These are phyloP conservation scores for Didymella arachidicola DNA, from an alignment of 2,329 filamentous ascomycete genomes.

Conservation along the genomic window DNA sequence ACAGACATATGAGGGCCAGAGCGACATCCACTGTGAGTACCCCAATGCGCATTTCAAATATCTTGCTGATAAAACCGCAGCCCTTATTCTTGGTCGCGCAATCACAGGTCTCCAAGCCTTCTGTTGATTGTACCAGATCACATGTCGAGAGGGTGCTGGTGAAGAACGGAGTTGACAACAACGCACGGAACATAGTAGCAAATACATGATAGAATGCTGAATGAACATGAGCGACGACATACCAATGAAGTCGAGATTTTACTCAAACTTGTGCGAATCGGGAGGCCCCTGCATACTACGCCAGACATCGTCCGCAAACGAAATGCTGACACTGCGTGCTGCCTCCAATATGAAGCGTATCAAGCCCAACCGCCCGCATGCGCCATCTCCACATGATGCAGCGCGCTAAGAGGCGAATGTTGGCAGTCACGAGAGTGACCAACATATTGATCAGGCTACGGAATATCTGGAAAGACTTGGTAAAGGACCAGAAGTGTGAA, in stretches of 20 bases:
- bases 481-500: constrained; percentile 20
- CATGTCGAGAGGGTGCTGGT: neutral
- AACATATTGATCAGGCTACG: constrained; percentile 28
- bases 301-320: constrained; percentile 22
- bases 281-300: constrained; percentile 7
- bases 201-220: neutral
- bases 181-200: neutral
- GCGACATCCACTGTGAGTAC: constrained; percentile 90
- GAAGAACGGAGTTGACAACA: neutral
- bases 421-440: constrained; percentile 21
- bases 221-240: neutral
- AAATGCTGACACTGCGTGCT: constrained; percentile 18
- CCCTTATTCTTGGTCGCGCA: constrained; percentile 60
- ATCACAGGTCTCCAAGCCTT: constrained; percentile 79
- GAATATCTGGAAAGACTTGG: neutral
- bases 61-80: constrained; percentile 46
- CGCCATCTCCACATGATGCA: constrained; percentile 22
- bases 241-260: constrained; percentile 2
- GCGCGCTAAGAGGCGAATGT: constrained; percentile 14
- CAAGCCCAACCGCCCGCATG: constrained; percentile 31
- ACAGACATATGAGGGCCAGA: constrained; percentile 98
- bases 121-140: constrained; percentile 57
- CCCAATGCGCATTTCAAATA: constrained; percentile 4
- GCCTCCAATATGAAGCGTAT: constrained; percentile 30
- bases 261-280: constrained; percentile 2